Conservation (phyloP, 2,329 filamentous ascomycete genomes). For the Talaromyces sp. region DNA sequence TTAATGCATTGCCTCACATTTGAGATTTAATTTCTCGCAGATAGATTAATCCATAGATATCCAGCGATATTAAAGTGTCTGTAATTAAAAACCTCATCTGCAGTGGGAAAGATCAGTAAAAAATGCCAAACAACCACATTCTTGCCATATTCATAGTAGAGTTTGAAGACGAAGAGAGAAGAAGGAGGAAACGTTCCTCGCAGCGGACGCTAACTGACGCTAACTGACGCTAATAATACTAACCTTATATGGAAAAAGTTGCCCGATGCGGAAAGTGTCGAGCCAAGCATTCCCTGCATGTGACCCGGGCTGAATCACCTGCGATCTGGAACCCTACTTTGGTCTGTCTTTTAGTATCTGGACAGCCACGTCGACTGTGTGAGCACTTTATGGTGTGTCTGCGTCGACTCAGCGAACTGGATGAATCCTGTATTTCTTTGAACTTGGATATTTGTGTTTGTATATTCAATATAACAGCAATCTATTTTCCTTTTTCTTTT, state of each 20-base stretch:
- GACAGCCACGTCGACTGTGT: slow-evolving; percentile 3
- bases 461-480: background rate
- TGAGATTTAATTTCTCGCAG: no score
- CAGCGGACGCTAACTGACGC: background rate
- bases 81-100: background rate
- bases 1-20: background rate
- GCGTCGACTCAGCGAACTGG: background rate
- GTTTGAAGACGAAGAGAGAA: background rate
- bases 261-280: slow-evolving; percentile 2
- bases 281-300: slow-evolving; percentile 12
- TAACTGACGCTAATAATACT: background rate
- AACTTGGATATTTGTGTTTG: background rate
- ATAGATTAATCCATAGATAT: no score
- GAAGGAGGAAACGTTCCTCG: background rate
- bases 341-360: background rate
- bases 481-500: no score
- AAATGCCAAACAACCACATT: background rate
- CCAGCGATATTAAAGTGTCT: no score
- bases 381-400: background rate
- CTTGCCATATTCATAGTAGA: background rate
- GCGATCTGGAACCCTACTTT: slow-evolving; percentile 15
- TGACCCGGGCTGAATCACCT: slow-evolving; percentile 12
- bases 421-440: background rate
- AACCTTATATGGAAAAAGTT: slow-evolving; percentile 6
- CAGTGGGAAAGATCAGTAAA: background rate